Conservation (phyloP, 1,139 yeast genomes). For the Blastobotrys illinoisensis region DNA sequence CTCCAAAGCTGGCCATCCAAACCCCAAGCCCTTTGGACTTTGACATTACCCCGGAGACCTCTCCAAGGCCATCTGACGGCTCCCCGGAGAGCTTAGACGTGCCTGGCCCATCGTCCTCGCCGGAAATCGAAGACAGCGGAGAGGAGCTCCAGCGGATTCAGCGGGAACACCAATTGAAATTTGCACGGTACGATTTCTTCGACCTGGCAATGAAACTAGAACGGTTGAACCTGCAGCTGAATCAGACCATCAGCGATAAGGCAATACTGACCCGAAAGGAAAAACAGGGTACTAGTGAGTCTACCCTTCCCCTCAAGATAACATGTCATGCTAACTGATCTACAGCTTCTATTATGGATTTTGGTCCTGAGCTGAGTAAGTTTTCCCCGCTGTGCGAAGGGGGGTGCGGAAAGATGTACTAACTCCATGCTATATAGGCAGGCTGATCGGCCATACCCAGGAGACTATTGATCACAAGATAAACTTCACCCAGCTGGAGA, state of each 20-base stretch:
- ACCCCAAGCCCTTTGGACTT: not conserved
- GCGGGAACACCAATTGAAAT: not conserved
- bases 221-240: constrained; percentile 5
- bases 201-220: constrained; percentile 11
- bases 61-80: not conserved
- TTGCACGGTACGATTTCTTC: constrained; percentile 8
- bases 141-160: not conserved
- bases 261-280: constrained; percentile 1
- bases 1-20: not conserved
- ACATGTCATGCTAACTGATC: not conserved
- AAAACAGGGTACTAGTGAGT: not conserved
- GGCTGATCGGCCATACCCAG: constrained; percentile 14
- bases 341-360: constrained; percentile 1
- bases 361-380: constrained; percentile 6
- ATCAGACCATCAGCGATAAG: constrained; percentile 8
- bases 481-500: constrained; percentile 44
- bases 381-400: not conserved
- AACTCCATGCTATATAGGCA: not conserved
- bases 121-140: not conserved
- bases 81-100: not conserved
- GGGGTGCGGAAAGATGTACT: not conserved
- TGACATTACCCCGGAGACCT: not conserved
- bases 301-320: not conserved
- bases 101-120: not conserved
- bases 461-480: constrained; percentile 35